phyloP scores from a whole-genome alignment of 1,284 basidiomycete species.

The Ganoderma resinaceum region DNA sequence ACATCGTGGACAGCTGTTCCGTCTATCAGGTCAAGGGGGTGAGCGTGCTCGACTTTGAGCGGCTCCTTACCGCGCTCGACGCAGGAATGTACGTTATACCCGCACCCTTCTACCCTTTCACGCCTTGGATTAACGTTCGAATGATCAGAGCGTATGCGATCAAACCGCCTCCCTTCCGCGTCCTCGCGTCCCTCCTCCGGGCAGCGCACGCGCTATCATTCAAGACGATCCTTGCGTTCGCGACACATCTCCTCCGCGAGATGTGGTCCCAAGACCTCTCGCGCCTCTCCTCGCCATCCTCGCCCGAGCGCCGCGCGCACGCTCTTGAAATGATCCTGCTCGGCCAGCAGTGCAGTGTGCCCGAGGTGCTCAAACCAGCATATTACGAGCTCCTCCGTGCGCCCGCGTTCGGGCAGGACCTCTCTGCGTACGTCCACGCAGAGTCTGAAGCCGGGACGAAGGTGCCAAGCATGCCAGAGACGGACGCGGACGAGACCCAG shows the following conservation, averaged over 20 bases:
- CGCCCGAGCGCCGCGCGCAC: conserved; percentile 22
- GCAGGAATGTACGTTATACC: conserved; percentile 42
- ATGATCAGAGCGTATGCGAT: conserved; percentile 35
- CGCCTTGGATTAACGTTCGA: neutral
- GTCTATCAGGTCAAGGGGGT: conserved; percentile 37
- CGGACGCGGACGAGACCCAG: conserved; percentile 18
- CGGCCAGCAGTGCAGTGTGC: conserved; percentile 38
- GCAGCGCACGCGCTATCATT: conserved; percentile 40
- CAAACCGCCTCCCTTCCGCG: conserved; percentile 36
- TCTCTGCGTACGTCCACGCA: conserved; percentile 19
- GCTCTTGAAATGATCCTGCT: conserved; percentile 42
- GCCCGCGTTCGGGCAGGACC: conserved; percentile 35
- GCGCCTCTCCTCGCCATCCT: neutral
- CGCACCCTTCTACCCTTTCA: neutral
- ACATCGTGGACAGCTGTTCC: conserved; percentile 37
- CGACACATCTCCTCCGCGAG: conserved; percentile 36
- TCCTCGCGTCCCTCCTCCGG: conserved; percentile 41
- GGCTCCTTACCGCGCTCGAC: conserved; percentile 44
- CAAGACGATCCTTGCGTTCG: conserved; percentile 32
- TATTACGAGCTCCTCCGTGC: conserved; percentile 47
- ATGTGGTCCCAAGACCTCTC: conserved; percentile 41
- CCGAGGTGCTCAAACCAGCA: conserved; percentile 43
- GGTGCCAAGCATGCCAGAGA: conserved; percentile 9
- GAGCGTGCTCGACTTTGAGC: conserved; percentile 43
- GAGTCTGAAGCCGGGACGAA: conserved; percentile 8